Percentiles rank a stretch among this genome's conserved stretches.
phyloP scores from a whole-genome alignment of 768 basidiomycete species.

The Clathrus columnatus region DNA sequence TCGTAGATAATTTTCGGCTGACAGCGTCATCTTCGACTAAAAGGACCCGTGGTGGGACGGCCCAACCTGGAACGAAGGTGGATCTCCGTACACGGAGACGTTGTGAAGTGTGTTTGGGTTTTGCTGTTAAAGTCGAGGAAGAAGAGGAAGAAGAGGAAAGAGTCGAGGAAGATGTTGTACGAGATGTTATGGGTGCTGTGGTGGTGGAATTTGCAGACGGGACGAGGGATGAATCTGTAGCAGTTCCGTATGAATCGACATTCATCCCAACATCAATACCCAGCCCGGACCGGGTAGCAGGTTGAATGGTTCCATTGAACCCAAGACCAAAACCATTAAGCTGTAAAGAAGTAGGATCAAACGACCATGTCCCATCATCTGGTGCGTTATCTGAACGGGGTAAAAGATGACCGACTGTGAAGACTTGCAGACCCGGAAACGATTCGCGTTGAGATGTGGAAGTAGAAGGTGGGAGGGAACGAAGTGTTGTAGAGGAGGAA shows the following conservation, averaged over 20 bases:
- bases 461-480: conserved; percentile 20
- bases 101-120: background rate
- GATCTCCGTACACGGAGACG: conserved; percentile 58
- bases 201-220: background rate
- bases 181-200: too few relatives aligned
- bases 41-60: conserved; percentile 81
- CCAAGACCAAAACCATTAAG: background rate
- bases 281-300: too few relatives aligned
- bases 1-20: conserved; percentile 77
- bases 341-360: conserved; percentile 25
- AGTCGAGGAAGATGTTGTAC: background rate
- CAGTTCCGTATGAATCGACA: background rate
- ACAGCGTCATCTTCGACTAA: conserved; percentile 96
- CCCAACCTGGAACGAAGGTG: conserved; percentile 85
- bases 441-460: background rate
- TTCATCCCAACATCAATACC: too few relatives aligned
- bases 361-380: conserved; percentile 47
- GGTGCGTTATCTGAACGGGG: conserved; percentile 39
- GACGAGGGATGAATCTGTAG: too few relatives aligned
- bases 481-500: too few relatives aligned
- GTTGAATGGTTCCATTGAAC: background rate
- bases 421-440: conserved; percentile 69
- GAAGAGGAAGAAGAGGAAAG: background rate
- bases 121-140: background rate
- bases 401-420: conserved; percentile 70